Percentiles rank a stretch among this genome's conserved stretches.
These are phyloP conservation scores for Scorias spongiosa DNA, from an alignment of 2,329 filamentous ascomycete species.

Conservation along the genomic window DNA sequence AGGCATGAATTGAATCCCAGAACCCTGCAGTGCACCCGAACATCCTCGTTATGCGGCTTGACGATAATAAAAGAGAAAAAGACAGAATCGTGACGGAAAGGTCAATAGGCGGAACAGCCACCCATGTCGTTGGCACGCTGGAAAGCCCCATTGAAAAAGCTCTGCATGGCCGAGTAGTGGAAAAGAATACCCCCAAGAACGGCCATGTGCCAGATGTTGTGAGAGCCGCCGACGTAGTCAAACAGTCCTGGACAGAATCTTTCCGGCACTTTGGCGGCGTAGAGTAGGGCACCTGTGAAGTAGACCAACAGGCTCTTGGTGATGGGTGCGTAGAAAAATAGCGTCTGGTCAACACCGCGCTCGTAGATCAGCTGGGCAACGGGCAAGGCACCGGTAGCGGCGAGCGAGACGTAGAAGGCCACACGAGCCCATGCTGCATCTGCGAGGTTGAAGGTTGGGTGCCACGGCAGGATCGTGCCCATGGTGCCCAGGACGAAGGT, in stretches of 20 bases:
- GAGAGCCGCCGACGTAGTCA: constrained; percentile 86
- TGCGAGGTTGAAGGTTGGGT: constrained; percentile 79
- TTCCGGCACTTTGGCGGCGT: constrained; percentile 85
- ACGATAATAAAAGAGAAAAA: too few species aligned
- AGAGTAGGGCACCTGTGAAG: constrained; percentile 67
- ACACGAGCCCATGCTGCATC: constrained; percentile 93
- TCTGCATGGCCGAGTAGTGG: constrained; percentile 91
- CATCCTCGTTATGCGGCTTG: too few species aligned
- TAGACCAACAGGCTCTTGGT: constrained; percentile 79
- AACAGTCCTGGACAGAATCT: constrained; percentile 85
- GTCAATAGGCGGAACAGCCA: constrained; percentile 15
- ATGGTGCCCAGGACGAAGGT: constrained; percentile 71
- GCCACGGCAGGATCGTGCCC: constrained; percentile 88
- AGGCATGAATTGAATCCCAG: too few species aligned
- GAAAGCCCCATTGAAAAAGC: constrained; percentile 58
- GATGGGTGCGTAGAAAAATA: constrained; percentile 78
- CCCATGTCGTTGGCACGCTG: constrained; percentile 13
- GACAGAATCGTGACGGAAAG: too few species aligned
- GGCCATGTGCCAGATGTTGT: constrained; percentile 95
- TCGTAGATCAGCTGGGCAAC: constrained; percentile 69
- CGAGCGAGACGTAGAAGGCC: constrained; percentile 77
- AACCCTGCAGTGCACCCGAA: too few species aligned
- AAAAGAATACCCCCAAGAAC: constrained; percentile 94
- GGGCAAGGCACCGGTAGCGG: constrained; percentile 76
- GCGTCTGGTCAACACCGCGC: constrained; percentile 65